Conservation (phyloP, 2,329 filamentous ascomycete genomes). For the Mycosphaerella sp. region DNA sequence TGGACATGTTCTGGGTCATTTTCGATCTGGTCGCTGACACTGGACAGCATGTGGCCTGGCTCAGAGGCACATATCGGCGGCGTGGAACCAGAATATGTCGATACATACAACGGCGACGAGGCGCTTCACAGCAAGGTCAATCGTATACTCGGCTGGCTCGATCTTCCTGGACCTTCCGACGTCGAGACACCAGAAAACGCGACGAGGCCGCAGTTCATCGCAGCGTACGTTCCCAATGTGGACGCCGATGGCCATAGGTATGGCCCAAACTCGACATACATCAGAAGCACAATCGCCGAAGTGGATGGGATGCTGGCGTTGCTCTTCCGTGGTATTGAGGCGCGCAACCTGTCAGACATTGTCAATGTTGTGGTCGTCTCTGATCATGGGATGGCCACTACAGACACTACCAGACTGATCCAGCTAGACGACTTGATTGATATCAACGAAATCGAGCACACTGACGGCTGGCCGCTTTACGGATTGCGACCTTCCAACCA, state of each 20-base stretch:
- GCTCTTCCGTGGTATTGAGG: slow-evolving; percentile 68
- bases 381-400: slow-evolving; percentile 97
- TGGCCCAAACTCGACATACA: slow-evolving; percentile 93
- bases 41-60: slow-evolving; percentile 81
- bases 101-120: slow-evolving; percentile 78
- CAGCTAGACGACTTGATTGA: slow-evolving; percentile 89
- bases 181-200: slow-evolving; percentile 38
- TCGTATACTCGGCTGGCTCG: slow-evolving; percentile 74
- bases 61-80: slow-evolving; percentile 77
- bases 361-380: slow-evolving; percentile 96
- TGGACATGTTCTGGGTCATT: background rate
- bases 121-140: slow-evolving; percentile 66
- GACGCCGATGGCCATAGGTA: slow-evolving; percentile 81
- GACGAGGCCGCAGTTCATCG: slow-evolving; percentile 80
- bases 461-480: slow-evolving; percentile 90
- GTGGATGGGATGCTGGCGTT: slow-evolving; percentile 77
- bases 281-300: slow-evolving; percentile 66
- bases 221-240: slow-evolving; percentile 89
- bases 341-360: slow-evolving; percentile 77
- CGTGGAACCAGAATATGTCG: slow-evolving; percentile 72
- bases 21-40: background rate
- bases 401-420: slow-evolving; percentile 69
- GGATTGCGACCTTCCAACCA: slow-evolving; percentile 74
- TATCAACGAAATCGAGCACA: slow-evolving; percentile 67
- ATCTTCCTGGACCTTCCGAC: slow-evolving; percentile 66